Base-by-base conservation (phyloP, 2,329 filamentous ascomycete species). In the Hansfordia pulvinata region DNA sequence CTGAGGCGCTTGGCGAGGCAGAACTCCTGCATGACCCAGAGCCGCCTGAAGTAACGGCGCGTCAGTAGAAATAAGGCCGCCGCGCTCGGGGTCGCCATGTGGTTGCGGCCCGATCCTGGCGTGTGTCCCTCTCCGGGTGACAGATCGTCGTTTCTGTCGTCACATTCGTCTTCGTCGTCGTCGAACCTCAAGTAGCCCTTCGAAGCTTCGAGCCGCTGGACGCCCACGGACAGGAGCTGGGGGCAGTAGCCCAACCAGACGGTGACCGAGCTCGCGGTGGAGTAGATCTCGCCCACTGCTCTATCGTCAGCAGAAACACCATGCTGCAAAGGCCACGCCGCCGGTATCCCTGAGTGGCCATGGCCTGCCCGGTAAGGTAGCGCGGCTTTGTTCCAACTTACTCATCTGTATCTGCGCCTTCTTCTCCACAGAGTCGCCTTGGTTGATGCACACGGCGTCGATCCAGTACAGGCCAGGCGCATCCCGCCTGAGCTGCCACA, bases 391-490 rank as follows among this genome's bases (percentile, higher is more conserved):
- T n/a, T n/a, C n/a, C n/a, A n/a, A n/a, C n/a, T n/a, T n/a, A n/a
- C n/a, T 28, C 28, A 34, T 28, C 19, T 13, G 26, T 8, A 35
- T 17, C 19, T 35, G 32, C 12, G 13, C 10, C 10, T 20, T 30
- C 22, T 23, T 29, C 23, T 36, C 32, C 6, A 8, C 13, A 4
- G 14, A 12, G 18, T 36, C 28, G 5, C n/a, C 17, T 19, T 35
- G 30, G 15, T 35, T 33, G 19, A 36, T 35, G 19, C 32, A 33
- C 12, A 35, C 26, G 11, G 27, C 32, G 14, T 35, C 34, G 13
- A 35, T 19, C 33, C 32, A 35, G 25, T 33, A 30, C 17, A 23
- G 17, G 10, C 31, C 31, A 11, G 31, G 31, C 10, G n/a, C 12
- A 13, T 7, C n/a, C 20, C 17, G 25, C 13, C 31, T 17, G 6